A percentile compares a stretch with the other conserved stretches of the same genome.
Conservation (phyloP, 352 stramenopile genomes). For the Phytopythium ostracodes region DNA sequence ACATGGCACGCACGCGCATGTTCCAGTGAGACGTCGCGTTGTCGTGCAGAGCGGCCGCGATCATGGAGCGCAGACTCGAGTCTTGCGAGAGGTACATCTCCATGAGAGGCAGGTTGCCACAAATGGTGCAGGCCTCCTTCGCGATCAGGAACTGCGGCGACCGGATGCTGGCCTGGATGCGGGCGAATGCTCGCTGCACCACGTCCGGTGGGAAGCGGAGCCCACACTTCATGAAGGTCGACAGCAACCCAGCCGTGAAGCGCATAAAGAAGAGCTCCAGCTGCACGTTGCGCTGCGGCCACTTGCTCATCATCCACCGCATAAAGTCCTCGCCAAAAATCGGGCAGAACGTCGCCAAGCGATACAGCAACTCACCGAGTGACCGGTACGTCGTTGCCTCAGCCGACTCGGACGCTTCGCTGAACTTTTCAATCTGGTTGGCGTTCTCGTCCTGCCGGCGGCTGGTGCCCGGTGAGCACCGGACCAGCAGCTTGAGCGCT, state of each 20-base stretch:
- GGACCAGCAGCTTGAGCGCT: constrained; percentile 47
- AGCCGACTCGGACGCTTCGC: constrained; percentile 50
- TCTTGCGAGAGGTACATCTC: constrained; percentile 61
- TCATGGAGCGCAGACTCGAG: constrained; percentile 46
- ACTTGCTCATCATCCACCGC: constrained; percentile 67
- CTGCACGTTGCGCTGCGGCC: constrained; percentile 67
- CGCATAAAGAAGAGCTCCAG: constrained; percentile 74
- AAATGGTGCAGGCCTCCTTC: constrained; percentile 63
- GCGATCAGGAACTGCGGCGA: constrained; percentile 73
- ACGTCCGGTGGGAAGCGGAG: constrained; percentile 47
- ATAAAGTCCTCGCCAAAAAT: constrained; percentile 60
- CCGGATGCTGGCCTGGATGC: constrained; percentile 46
- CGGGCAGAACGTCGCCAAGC: constrained; percentile 53
- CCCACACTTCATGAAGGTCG: constrained; percentile 54
- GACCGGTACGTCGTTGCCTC: constrained; percentile 63
- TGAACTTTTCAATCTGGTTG: constrained; percentile 67
- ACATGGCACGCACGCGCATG: constrained; percentile 68
- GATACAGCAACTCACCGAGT: constrained; percentile 58
- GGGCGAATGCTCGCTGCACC: constrained; percentile 43
- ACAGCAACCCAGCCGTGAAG: constrained; percentile 54
- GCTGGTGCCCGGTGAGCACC: constrained; percentile 43
- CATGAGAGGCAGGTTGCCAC: constrained; percentile 62
- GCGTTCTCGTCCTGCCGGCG: constrained; percentile 34
- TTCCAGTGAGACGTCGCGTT: constrained; percentile 73
- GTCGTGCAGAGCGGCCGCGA: constrained; percentile 60